A percentile compares a stretch with the other conserved stretches of the same genome.
These are phyloP conservation scores for Terana coerulea DNA, from an alignment of 768 basidiomycete genomes.

Conservation along the genomic window DNA sequence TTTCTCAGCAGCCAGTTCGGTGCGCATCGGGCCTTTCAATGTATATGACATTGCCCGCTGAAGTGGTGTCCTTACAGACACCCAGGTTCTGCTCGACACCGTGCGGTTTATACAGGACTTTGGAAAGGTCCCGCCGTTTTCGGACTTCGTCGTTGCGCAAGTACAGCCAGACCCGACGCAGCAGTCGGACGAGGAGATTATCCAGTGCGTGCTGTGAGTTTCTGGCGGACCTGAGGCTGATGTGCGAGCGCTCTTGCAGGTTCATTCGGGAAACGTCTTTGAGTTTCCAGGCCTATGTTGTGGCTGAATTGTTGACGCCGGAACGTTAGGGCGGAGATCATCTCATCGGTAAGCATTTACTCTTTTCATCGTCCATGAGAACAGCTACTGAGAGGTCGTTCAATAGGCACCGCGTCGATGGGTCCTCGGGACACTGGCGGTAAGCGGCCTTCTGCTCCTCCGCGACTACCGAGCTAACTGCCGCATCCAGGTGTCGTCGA, in stretches of 20 bases:
- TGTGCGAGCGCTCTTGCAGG: not conserved
- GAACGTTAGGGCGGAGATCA: not conserved
- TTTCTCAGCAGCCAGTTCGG: not conserved
- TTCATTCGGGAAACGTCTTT: too few species aligned
- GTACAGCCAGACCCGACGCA: not conserved
- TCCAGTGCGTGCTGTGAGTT: not conserved
- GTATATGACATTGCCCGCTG: not conserved
- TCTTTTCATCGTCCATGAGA: not conserved
- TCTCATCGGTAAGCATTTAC: not conserved
- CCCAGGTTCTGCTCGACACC: not conserved
- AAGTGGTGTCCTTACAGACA: not conserved
- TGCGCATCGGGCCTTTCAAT: not conserved
- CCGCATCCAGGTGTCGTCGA: slow-evolving; percentile 47
- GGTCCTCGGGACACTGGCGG: not conserved
- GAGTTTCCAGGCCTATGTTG: too few species aligned
- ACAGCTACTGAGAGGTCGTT: not conserved
- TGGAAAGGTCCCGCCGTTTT: not conserved
- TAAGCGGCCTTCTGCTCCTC: not conserved
- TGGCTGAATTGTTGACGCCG: not conserved
- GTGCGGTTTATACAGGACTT: not conserved
- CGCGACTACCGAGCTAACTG: slow-evolving; percentile 13
- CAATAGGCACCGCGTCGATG: not conserved
- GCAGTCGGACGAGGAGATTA: not conserved
- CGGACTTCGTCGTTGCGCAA: not conserved
- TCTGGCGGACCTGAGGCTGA: not conserved